Percentiles rank a stretch among this genome's conserved stretches.
These are phyloP conservation scores for Dipteronia sinensis DNA, from an alignment of 345 rosid species.

Conservation along the genomic window DNA sequence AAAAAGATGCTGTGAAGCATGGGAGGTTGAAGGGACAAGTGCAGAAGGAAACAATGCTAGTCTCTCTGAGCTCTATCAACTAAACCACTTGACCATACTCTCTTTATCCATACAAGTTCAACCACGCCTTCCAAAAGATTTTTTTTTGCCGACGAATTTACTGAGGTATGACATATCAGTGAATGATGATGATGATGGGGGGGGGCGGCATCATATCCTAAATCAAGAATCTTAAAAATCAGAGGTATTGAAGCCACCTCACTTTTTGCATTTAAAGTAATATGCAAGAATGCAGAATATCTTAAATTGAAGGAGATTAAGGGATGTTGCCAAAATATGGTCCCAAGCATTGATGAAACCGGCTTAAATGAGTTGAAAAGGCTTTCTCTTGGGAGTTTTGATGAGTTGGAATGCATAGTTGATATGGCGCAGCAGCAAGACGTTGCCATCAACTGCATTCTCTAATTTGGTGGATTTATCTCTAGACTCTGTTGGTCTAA, in stretches of 20 bases:
- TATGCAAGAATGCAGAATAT: background rate
- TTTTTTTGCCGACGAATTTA: background rate
- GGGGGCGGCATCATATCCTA: too few relatives aligned
- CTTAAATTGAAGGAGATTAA: too few relatives aligned
- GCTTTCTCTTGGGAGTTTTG: background rate
- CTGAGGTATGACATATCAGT: background rate
- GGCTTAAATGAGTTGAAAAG: conserved; percentile 7
- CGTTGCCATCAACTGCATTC: conserved; percentile 6
- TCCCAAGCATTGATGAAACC: background rate
- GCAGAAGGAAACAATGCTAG: too few relatives aligned
- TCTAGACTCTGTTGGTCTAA: too few relatives aligned
- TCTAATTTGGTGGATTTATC: too few relatives aligned
- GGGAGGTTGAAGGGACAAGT: background rate
- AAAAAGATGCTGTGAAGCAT: rapidly evolving
- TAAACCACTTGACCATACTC: background rate
- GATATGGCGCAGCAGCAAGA: background rate
- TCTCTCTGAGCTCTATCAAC: background rate
- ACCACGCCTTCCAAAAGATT: background rate
- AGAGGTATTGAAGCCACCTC: background rate
- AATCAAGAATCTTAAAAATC: too few relatives aligned
- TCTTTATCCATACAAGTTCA: too few relatives aligned
- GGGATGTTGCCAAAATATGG: background rate
- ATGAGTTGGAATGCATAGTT: conserved; percentile 7
- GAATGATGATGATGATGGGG: background rate
- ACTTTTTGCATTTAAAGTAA: background rate